phyloP scores from a whole-genome alignment of 345 rosid species.

The Eucalyptus curtisii region DNA sequence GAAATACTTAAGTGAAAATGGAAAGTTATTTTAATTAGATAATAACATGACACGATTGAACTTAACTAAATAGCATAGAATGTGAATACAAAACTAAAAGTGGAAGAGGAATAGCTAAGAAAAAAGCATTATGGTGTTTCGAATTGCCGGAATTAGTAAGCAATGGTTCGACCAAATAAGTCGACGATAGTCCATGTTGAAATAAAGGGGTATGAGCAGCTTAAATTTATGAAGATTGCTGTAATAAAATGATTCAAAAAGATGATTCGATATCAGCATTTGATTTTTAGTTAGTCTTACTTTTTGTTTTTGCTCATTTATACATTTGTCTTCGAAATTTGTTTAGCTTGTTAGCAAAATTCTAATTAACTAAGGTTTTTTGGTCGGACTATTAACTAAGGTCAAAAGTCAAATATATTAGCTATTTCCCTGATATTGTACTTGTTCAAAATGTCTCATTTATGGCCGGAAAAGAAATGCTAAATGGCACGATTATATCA shows the following conservation, averaged over 20 bases:
- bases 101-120: not conserved
- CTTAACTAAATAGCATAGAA: not conserved
- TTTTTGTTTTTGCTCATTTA: not conserved
- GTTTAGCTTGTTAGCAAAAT: not conserved
- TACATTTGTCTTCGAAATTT: not conserved
- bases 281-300: not conserved
- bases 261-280: not conserved
- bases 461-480: not conserved
- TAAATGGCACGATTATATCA: not conserved
- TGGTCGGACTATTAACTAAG: not conserved
- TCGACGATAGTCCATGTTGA: not conserved
- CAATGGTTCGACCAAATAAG: not conserved
- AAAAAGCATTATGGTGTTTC: accelerated
- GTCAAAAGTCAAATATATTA: not conserved
- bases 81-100: not conserved
- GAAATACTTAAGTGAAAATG: not conserved
- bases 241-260: not conserved
- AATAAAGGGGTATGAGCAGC: not conserved
- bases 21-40: not conserved
- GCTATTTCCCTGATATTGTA: not conserved
- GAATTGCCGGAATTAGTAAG: not conserved
- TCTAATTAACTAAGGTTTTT: not conserved
- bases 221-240: not conserved
- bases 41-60: not conserved
- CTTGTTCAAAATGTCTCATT: not conserved